Base-by-base conservation (phyloP, 768 basidiomycete genomes). In the Mycena belliarum region DNA sequence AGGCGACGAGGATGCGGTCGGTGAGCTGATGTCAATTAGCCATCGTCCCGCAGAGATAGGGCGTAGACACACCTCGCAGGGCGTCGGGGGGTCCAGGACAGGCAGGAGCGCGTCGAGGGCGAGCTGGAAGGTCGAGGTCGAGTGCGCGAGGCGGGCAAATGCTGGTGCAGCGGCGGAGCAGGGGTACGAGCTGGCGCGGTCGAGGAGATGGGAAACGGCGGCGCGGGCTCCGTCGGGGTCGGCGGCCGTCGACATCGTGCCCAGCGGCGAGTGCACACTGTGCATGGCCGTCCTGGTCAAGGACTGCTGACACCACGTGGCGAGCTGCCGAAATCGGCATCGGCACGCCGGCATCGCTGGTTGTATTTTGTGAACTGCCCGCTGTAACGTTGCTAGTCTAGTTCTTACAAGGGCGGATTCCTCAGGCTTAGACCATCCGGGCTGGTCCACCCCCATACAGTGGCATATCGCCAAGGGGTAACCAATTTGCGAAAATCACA, bases 91-190 rank as follows among this genome's bases (percentile, higher is more conserved):
- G 67, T 82, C 87, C 65, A 91, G 80, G 65, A 89, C 75, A 15
- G 89, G 89, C 70, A 92, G 76, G 68, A 92, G 75, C 76, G 85
- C 87, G 76, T 92, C 89, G 65, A 92, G 82, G 67, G 89, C 89
- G 72, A 91, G 82, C 78, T 91, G 89, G 73, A 92, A 92, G 61
- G 89, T 83, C 73, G 87, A 81, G 49, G 82, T 84, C 21, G 86
- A 85, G 69, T 87, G 88, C 21, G 91, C 87, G 56, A 90, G 82
- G 70, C 89, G 87, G 33, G 79, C 74, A 70, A 90, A 92, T 1
- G 88, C 86, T 66, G 87, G 83, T 41, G 87, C 86, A 8, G 86
- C 89, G 16, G 87, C 85, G 52, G 88, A 89, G 73, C 90, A 92
- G 40, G 90, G 88, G 56, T 89, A 74, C 59, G 83, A 76, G 71